A percentile compares a stretch with the other conserved stretches of the same genome.
phyloP scores from a whole-genome alignment of 192 early-diverging fungal genomes.

The Obelidium mucronatum region DNA sequence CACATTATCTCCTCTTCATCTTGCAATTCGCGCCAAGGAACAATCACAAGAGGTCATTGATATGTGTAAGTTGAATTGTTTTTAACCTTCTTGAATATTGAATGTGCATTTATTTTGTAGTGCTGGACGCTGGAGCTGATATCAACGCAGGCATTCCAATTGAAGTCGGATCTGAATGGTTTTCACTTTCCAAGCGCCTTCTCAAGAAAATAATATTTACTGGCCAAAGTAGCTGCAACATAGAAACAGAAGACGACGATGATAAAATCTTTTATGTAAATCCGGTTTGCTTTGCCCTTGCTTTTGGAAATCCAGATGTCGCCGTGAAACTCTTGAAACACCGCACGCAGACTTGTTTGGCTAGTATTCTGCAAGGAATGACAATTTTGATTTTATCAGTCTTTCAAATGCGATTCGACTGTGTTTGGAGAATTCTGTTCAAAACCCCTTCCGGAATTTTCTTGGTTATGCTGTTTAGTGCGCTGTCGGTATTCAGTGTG shows the following conservation, averaged over 20 bases:
- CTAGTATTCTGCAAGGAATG: constrained; percentile 28
- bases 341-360: constrained; percentile 10
- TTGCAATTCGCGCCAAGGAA: constrained; percentile 32
- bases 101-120: too few species aligned
- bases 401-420: constrained; percentile 16
- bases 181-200: constrained; percentile 2
- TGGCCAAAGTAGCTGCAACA: not conserved
- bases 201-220: not conserved
- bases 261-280: constrained; percentile 20
- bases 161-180: constrained; percentile 27
- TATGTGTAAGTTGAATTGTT: too few species aligned
- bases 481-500: not conserved
- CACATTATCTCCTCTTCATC: constrained; percentile 32
- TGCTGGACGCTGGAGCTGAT: constrained; percentile 27
- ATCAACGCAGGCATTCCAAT: constrained; percentile 32
- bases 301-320: constrained; percentile 29
- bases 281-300: constrained; percentile 32
- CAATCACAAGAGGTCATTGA: constrained; percentile 17
- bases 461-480: not conserved
- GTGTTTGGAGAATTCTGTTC: constrained; percentile 1
- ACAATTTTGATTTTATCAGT: constrained; percentile 11
- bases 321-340: constrained; percentile 23
- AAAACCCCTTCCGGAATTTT: constrained; percentile 30
- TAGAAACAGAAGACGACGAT: not conserved
- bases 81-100: too few species aligned